phyloP scores from a whole-genome alignment of 768 basidiomycete genomes.

The Hericium rajendrae region DNA sequence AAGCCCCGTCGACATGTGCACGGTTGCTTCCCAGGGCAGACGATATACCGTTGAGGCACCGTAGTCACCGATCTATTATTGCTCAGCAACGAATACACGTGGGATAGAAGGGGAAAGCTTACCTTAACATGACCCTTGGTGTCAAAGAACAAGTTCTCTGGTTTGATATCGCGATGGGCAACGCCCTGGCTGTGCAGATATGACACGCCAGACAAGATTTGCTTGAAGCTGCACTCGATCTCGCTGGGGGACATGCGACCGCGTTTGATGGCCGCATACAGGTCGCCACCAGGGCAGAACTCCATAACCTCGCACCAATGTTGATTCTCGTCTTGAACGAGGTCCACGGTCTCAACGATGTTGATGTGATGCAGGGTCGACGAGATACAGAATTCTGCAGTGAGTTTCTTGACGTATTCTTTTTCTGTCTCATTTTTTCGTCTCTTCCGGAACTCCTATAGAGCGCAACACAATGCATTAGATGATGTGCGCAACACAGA shows the following conservation, averaged over 20 bases:
- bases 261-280: conserved; percentile 98
- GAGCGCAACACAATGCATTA: conserved; percentile 2
- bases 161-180: conserved; percentile 96
- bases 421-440: conserved; percentile 98
- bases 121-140: conserved; percentile 91
- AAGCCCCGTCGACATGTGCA: conserved; percentile 94
- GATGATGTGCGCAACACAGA: background rate
- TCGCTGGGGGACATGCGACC: conserved; percentile 86
- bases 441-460: conserved; percentile 93
- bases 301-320: conserved; percentile 99
- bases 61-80: conserved; percentile 85
- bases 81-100: conserved; percentile 8
- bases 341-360: conserved; percentile 96
- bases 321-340: conserved; percentile 94
- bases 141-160: conserved; percentile 95
- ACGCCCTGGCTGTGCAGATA: conserved; percentile 97
- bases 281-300: conserved; percentile 95
- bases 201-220: conserved; percentile 78
- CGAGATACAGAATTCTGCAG: conserved; percentile 97
- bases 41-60: conserved; percentile 99
- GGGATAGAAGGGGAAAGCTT: conserved; percentile 15
- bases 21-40: conserved; percentile 94
- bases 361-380: conserved; percentile 91
- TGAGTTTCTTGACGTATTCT: conserved; percentile 99
- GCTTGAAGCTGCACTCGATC: conserved; percentile 97